Conservation (phyloP, 1,284 basidiomycete species). For the Ganoderma sinense region DNA sequence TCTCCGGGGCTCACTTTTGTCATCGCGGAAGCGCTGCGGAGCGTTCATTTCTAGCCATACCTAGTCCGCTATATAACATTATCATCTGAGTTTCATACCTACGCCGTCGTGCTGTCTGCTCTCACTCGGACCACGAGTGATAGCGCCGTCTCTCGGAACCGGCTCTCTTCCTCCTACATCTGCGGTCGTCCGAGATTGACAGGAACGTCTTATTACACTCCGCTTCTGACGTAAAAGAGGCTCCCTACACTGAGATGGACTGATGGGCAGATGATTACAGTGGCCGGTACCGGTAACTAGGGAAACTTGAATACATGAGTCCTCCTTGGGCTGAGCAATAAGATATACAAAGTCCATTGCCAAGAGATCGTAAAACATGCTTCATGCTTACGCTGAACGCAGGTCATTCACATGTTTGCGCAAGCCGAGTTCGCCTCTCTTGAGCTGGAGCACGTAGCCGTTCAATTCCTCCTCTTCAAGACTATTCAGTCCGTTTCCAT, state of each 20-base stretch:
- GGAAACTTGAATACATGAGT: neutral
- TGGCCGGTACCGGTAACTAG: neutral
- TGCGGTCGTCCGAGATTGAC: neutral
- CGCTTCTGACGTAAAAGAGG: neutral
- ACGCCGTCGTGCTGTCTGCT: neutral
- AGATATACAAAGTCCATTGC: neutral
- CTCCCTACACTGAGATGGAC: neutral
- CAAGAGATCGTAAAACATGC: neutral
- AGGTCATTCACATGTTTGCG: neutral
- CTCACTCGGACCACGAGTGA: neutral
- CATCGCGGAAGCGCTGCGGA: no score
- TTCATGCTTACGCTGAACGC: neutral
- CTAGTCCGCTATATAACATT: neutral
- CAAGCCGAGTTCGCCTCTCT: slow-evolving; percentile 43
- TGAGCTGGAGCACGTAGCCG: slow-evolving; percentile 42
- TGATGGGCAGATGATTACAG: neutral
- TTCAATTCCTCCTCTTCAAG: slow-evolving; percentile 46
- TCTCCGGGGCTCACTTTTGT: neutral
- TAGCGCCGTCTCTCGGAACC: neutral
- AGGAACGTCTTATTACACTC: neutral
- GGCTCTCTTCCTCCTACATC: neutral
- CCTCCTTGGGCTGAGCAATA: neutral
- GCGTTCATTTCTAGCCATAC: neutral
- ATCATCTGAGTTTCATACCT: neutral
- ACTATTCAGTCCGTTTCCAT: slow-evolving; percentile 44